Evolutionary conservation across 495 filamentous ascomycete species (phyloP), one percentile per base, ranked within the genome.

Genomic region (Penicillium canariense): DNA sequence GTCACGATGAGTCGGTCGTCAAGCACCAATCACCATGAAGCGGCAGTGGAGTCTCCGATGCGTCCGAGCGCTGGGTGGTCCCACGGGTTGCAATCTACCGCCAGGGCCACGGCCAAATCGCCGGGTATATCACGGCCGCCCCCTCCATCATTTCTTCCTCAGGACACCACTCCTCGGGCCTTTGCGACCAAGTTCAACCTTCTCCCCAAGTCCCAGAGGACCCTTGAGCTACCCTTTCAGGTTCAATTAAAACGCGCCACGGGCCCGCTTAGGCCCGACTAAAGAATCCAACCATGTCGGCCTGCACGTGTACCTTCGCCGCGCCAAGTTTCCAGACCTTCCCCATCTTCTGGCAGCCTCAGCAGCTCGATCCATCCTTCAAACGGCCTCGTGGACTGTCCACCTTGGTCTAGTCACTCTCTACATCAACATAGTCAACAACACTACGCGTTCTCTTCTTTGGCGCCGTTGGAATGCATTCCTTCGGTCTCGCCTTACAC

Each of bases 231-330:
- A 17, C 25, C 15, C 22, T 23, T 12, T 14, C 38, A 26, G 22
- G 32, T n/a, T n/a, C 10, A 10, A 15, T 25, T 22, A 31, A 26
- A 45, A 23, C 48, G 64, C 64, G 58, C 54, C 50, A 52, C 62
- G 65, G 65, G 65, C 63, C 65, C 61, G 62, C 65, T 55, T 54
- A 60, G 65, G 56, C 65, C 65, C 65, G 59, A 50, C 49, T 58
- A 57, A 66, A 58, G 50, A 11, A 68, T 68, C 65, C 50, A 54
- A 25, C 57, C 54, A 68, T 68, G 65, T 15, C 58, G 52, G 62
- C 56, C 59, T 49, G 52, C 59, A 43, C 48, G 54, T 63, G 53
- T 47, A 42, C 43, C 40, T 50, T 54, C 62, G 46, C 53, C 62
- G 59, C 62, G 44, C 59, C 62, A 38, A 26, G 46, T 30, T 45